Base-by-base conservation (phyloP, 306 rosid genomes). In the Rubus idaeus region DNA sequence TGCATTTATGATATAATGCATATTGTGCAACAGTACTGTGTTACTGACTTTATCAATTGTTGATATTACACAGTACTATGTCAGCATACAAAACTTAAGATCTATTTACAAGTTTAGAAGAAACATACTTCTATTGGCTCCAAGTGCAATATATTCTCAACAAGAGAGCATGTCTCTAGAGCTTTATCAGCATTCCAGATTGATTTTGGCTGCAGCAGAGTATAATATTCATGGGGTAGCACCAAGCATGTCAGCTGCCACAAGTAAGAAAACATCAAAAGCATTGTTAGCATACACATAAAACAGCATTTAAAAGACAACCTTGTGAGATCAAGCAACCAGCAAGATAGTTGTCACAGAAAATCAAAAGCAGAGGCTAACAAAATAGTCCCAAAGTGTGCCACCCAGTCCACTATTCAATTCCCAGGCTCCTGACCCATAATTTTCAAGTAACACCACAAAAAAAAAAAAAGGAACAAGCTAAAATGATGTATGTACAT, bases 111-210 rank as follows among this genome's bases (percentile, higher is more conserved):
- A 57, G 46, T 49, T 21, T 66, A 50, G 21, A 49, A 79, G 46
- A 75, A 75, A 79, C 80, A 52, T 89, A 88, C 98, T 91, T 95
- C 97, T 80, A 92, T 84, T 77, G 97, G 98, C 26, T 90, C 90
- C 88, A 95, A 79, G 74, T 88, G 98, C 85, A 95, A 81, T 88
- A 95, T 95, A 62, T 85, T 85, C 84, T 95, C 98, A 70, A 95
- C 90, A 57, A 72, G 86, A 21, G 98, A 89, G 90, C 96, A 88
- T 44, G 89, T 75, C 67, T 88, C 97, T 8, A 10, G 83, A 72
- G 91, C 64, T 68, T 84, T 74, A 60, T 94, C 93, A 3, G 93
- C 97, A 73, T 75, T 87, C 98, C 98, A 92, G 75, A 95, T 92
- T 41, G 98, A 95, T 11, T 88, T 87, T 17, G 97, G 76, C 83